phyloP scores from a whole-genome alignment of 768 basidiomycete species.

The Candolleomyces eurysporus region DNA sequence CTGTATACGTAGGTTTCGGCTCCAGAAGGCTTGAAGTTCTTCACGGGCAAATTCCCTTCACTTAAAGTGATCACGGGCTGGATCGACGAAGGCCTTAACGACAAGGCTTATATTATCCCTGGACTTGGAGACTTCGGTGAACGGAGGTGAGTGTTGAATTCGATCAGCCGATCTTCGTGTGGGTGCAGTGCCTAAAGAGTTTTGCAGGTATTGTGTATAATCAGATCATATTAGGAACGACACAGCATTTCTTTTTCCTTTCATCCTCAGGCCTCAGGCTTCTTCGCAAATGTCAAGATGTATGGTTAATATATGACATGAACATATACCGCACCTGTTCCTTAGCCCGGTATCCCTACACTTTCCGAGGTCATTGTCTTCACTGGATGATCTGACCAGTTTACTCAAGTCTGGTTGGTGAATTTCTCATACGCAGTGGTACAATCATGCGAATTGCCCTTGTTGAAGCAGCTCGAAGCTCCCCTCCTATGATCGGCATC shows the following conservation, averaged over 20 bases:
- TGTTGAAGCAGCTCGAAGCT: too few relatives aligned
- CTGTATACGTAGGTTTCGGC: slow-evolving; percentile 66
- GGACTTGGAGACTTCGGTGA: slow-evolving; percentile 99
- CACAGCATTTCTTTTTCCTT: not conserved
- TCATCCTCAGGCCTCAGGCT: not conserved
- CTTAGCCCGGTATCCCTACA: too few relatives aligned
- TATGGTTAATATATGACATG: not conserved
- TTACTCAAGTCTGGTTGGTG: too few relatives aligned
- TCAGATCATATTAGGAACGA: too few relatives aligned
- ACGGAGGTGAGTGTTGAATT: slow-evolving; percentile 53
- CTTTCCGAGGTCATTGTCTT: too few relatives aligned
- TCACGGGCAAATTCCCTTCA: slow-evolving; percentile 72
- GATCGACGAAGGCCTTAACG: slow-evolving; percentile 92
- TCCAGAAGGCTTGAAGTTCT: slow-evolving; percentile 83
- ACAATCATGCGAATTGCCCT: too few relatives aligned
- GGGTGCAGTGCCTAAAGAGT: not conserved
- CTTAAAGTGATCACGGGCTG: slow-evolving; percentile 90
- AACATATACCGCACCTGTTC: too few relatives aligned
- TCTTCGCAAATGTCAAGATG: not conserved
- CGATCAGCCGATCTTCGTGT: not conserved
- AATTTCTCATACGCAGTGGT: too few relatives aligned
- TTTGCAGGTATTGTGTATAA: slow-evolving; percentile 8
- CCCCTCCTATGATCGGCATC: too few relatives aligned
- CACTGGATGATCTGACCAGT: too few relatives aligned
- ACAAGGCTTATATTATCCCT: slow-evolving; percentile 87